Evolutionary conservation across 805 yeast genomes (phyloP).

Genomic region (Brettanomyces naardenensis): DNA sequence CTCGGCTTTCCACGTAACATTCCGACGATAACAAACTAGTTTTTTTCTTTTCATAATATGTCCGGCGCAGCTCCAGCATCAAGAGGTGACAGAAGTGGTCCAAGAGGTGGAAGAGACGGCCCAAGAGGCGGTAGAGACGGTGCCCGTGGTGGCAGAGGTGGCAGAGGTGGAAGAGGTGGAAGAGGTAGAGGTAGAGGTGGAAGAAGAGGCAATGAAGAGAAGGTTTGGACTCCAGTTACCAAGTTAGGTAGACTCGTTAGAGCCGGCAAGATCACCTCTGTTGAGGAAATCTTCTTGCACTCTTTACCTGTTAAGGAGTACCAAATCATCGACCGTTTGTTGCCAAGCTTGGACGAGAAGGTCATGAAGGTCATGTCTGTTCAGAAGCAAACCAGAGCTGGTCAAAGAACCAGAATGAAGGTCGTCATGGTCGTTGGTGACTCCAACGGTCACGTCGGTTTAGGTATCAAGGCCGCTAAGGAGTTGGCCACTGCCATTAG

Average conservation of each 20-base stretch:
- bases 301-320: slow-evolving; percentile 98
- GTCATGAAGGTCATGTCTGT: slow-evolving; percentile 99
- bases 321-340: slow-evolving; percentile 95
- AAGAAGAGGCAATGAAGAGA: slow-evolving; percentile 85
- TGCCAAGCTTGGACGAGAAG: slow-evolving; percentile 95
- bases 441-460: slow-evolving; percentile 99
- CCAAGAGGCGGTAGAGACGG: slow-evolving; percentile 26
- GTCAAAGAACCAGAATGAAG: slow-evolving; percentile 99
- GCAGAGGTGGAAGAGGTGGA: slow-evolving; percentile 41
- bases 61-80: slow-evolving; percentile 43
- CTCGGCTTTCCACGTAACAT: slow-evolving; percentile 68
- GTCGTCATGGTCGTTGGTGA: slow-evolving; percentile 99
- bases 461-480: slow-evolving; percentile 99
- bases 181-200: slow-evolving; percentile 58
- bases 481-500: slow-evolving; percentile 99
- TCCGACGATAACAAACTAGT: slow-evolving; percentile 36
- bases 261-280: slow-evolving; percentile 94
- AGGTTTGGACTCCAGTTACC: slow-evolving; percentile 99
- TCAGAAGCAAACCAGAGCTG: slow-evolving; percentile 99
- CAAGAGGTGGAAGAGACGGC: slow-evolving; percentile 58
- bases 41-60: slow-evolving; percentile 23
- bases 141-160: slow-evolving; percentile 1
- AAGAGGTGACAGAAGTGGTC: slow-evolving; percentile 31
- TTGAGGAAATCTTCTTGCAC: slow-evolving; percentile 99
- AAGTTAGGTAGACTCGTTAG: slow-evolving; percentile 99